A percentile compares a stretch with the other conserved stretches of the same genome.
Evolutionary conservation across 306 rosid species (phyloP).

Genomic region (Macrotyloma uniflorum): DNA sequence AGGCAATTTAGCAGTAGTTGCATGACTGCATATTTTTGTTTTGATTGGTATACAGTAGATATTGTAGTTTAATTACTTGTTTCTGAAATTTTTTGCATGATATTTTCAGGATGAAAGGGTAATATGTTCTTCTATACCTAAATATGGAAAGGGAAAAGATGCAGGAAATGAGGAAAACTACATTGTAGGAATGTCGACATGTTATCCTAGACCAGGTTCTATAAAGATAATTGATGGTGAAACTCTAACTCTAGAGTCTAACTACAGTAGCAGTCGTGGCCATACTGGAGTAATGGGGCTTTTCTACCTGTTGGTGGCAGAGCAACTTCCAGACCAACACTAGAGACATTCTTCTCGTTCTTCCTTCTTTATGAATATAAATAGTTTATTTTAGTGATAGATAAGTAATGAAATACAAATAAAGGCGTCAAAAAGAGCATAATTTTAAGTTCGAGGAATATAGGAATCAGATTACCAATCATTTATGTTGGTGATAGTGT

Average conservation of each 20-base stretch:
- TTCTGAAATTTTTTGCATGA: constrained; percentile 4
- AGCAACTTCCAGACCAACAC: constrained; percentile 49
- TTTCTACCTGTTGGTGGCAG: constrained; percentile 69
- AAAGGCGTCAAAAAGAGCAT: not conserved
- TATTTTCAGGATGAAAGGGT: constrained; percentile 66
- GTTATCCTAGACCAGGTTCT: constrained; percentile 73
- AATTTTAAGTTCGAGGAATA: not conserved
- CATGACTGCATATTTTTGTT: not conserved
- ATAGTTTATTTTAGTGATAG: not conserved
- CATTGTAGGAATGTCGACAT: constrained; percentile 84
- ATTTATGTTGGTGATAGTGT: not conserved
- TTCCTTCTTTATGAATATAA: constrained; percentile 19
- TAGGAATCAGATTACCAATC: not conserved
- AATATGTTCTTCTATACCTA: constrained; percentile 70
- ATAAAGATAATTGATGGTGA: constrained; percentile 65
- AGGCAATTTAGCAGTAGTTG: not conserved
- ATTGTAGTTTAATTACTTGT: not conserved
- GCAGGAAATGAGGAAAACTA: constrained; percentile 72
- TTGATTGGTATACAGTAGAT: not conserved
- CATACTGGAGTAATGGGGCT: constrained; percentile 87
- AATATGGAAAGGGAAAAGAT: constrained; percentile 71
- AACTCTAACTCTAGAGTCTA: constrained; percentile 53
- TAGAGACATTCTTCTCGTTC: constrained; percentile 30
- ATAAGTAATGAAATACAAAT: not conserved
- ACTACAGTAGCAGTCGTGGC: constrained; percentile 39